These are phyloP conservation scores for Saccharomycodes ludwigii DNA, from an alignment of 805 yeast species.

Conservation along the genomic window DNA sequence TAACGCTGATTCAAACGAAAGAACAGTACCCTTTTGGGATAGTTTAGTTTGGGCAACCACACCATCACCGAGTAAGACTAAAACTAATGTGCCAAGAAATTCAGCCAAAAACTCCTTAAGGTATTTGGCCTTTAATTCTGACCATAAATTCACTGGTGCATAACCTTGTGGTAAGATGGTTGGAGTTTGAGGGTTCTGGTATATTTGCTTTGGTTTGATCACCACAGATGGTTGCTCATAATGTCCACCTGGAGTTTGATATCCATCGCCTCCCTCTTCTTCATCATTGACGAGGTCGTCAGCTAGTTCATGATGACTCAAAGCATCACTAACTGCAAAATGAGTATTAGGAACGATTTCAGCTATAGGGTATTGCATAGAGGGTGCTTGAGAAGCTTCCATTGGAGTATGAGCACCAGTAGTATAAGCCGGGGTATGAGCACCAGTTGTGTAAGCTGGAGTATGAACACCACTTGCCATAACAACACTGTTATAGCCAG, in stretches of 20 bases:
- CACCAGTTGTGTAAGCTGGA: too few relatives aligned
- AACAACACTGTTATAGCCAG: too few relatives aligned
- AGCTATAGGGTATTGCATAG: too few relatives aligned
- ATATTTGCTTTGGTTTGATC: constrained; percentile 25
- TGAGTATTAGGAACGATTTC: constrained; percentile 1
- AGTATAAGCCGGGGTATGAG: too few relatives aligned
- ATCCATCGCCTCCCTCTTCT: not conserved
- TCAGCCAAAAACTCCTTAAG: constrained; percentile 39
- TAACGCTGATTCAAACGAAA: constrained; percentile 8
- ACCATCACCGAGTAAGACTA: constrained; percentile 37
- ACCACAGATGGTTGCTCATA: constrained; percentile 10
- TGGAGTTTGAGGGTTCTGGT: constrained; percentile 27
- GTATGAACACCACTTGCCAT: too few relatives aligned
- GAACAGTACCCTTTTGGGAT: constrained; percentile 16
- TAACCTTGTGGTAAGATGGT: constrained; percentile 26
- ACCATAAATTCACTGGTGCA: constrained; percentile 26
- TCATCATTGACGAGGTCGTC: not conserved
- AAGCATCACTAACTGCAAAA: constrained; percentile 1
- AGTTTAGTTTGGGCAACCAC: constrained; percentile 33
- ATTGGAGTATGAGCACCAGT: too few relatives aligned
- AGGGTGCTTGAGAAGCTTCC: too few relatives aligned
- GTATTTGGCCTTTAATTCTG: constrained; percentile 21
- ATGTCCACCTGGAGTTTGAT: not conserved
- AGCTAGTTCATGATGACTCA: not conserved
- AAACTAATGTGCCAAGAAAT: constrained; percentile 35